Percentiles rank a stretch among this genome's conserved stretches.
Conservation (phyloP, 2,329 filamentous ascomycete genomes). For the Nemania sp. region DNA sequence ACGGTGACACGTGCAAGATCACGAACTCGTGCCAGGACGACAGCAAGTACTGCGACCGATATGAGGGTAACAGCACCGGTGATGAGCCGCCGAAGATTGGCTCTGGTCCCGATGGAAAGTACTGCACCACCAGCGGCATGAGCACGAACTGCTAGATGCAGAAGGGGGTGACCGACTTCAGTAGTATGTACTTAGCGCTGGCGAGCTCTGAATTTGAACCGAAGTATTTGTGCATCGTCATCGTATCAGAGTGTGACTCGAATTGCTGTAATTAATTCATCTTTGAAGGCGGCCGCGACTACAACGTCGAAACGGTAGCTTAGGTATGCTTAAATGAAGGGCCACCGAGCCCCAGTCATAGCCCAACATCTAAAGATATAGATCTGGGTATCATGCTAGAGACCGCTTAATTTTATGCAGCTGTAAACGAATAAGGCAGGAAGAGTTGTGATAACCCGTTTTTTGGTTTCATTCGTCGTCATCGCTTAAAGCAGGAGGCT, state of each 20-base stretch:
- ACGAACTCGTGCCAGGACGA: conserved; percentile 43
- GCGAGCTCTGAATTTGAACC: no score
- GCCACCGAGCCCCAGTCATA: no score
- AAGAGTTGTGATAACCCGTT: background rate
- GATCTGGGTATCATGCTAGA: background rate
- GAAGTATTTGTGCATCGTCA: no score
- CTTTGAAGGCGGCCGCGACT: no score
- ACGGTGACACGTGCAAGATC: conserved; percentile 50
- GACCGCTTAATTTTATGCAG: background rate
- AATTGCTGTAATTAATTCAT: no score
- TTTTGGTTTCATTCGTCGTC: conserved; percentile 32
- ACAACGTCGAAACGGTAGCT: no score
- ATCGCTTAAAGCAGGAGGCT: conserved; percentile 45
- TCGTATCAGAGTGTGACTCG: no score
- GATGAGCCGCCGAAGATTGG: conserved; percentile 45
- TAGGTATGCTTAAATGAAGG: no score
- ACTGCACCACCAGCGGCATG: conserved; percentile 18
- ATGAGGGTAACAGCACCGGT: conserved; percentile 43
- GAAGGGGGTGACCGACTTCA: no score
- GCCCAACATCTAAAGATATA: no score
- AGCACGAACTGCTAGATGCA: conserved; percentile 8
- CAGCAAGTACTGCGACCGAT: conserved; percentile 40
- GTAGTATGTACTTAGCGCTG: no score
- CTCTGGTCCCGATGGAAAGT: conserved; percentile 35
- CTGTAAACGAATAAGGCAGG: background rate